phyloP scores from a whole-genome alignment of 441 rosid genomes.

The Syzygium syzygioides region DNA sequence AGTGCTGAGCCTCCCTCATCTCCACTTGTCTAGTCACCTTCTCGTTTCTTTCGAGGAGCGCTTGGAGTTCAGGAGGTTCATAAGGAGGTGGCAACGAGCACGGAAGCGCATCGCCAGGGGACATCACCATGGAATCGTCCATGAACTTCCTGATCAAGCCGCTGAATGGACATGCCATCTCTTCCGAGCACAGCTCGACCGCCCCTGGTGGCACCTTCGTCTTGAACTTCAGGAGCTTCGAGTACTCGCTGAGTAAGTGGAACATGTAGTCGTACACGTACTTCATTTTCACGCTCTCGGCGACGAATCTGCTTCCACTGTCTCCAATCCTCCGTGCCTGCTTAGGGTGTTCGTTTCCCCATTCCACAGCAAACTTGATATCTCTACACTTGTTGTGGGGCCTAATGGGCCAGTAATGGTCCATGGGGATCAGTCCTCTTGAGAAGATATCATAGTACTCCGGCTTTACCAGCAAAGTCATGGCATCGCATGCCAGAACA shows the following conservation, averaged over 20 bases:
- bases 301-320: neutral
- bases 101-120: slow-evolving; percentile 1
- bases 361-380: slow-evolving; percentile 73
- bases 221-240: slow-evolving; percentile 6
- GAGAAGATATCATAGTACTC: slow-evolving; percentile 65
- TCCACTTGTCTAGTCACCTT: neutral
- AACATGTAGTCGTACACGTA: slow-evolving; percentile 10
- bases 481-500: slow-evolving; percentile 69
- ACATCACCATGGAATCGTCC: slow-evolving; percentile 5
- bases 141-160: slow-evolving; percentile 2
- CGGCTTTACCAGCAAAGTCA: slow-evolving; percentile 51
- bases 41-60: neutral
- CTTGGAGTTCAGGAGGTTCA: neutral
- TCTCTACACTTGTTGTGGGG: slow-evolving; percentile 45
- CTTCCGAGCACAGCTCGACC: slow-evolving; percentile 4
- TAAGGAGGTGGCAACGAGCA: slow-evolving; percentile 8
- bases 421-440: slow-evolving; percentile 58
- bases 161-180: neutral
- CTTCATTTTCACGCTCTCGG: neutral
- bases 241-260: slow-evolving; percentile 5
- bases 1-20: neutral
- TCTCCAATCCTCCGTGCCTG: slow-evolving; percentile 6
- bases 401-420: slow-evolving; percentile 77
- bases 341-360: slow-evolving; percentile 26
- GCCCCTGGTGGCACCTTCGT: slow-evolving; percentile 7